Percentiles rank a stretch among this genome's conserved stretches.
Evolutionary conservation across 2,329 filamentous ascomycete species (phyloP).

Genomic region (Hypoxylon sp.): DNA sequence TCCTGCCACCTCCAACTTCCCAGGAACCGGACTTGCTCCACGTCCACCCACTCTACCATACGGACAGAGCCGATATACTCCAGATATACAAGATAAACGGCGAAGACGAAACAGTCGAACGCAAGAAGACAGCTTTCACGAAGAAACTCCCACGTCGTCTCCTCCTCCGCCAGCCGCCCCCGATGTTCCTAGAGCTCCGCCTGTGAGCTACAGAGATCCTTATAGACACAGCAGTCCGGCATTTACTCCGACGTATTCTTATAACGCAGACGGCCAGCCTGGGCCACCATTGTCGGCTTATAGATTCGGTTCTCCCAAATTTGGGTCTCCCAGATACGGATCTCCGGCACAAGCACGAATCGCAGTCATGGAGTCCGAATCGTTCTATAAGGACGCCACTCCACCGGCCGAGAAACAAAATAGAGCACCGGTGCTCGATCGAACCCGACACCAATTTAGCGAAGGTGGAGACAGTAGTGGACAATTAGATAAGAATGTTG

Average conservation of each 20-base stretch:
- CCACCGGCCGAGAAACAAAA: slow-evolving; percentile 46
- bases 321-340: slow-evolving; percentile 40
- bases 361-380: slow-evolving; percentile 53
- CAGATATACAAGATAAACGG: slow-evolving; percentile 61
- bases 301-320: slow-evolving; percentile 48
- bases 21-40: slow-evolving; percentile 68
- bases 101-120: slow-evolving; percentile 60
- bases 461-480: slow-evolving; percentile 43
- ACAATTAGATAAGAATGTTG: slow-evolving; percentile 38
- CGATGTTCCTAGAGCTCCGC: slow-evolving; percentile 72
- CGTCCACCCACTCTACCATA: slow-evolving; percentile 71
- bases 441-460: slow-evolving; percentile 52
- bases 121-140: slow-evolving; percentile 59
- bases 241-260: slow-evolving; percentile 53
- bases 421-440: slow-evolving; percentile 52
- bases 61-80: slow-evolving; percentile 59
- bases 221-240: slow-evolving; percentile 58
- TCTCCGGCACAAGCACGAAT: slow-evolving; percentile 42
- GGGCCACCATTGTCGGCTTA: slow-evolving; percentile 51
- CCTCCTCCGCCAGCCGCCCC: slow-evolving; percentile 67
- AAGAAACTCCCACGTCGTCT: slow-evolving; percentile 49
- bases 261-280: slow-evolving; percentile 52
- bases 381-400: slow-evolving; percentile 53
- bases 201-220: slow-evolving; percentile 69
- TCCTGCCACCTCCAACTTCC: slow-evolving; percentile 66